Evolutionary conservation across 2,329 filamentous ascomycete genomes (phyloP).

Genomic region (Cytospora piceicola): DNA sequence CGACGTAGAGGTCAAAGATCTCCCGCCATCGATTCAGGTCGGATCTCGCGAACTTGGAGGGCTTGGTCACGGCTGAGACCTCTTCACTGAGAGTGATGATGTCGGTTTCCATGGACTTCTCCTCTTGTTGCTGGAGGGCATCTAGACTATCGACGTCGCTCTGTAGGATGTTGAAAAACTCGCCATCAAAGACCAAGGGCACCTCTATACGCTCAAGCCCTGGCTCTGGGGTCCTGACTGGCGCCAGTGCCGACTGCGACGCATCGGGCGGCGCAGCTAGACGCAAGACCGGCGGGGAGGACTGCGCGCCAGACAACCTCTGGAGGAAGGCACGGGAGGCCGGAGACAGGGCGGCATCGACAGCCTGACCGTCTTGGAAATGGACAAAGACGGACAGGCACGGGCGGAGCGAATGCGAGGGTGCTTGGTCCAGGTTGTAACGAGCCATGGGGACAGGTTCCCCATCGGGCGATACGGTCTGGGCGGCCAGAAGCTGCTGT

Average conservation of each 20-base stretch:
- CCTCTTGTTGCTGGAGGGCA: constrained; percentile 67
- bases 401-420: constrained; percentile 55
- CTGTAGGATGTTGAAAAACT: constrained; percentile 80
- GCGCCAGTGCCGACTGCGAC: neutral
- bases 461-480: constrained; percentile 49
- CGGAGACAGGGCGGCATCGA: constrained; percentile 70
- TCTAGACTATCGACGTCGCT: constrained; percentile 72
- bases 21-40: constrained; percentile 78
- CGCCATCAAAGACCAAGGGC: constrained; percentile 73
- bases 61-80: constrained; percentile 67
- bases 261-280: neutral
- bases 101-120: constrained; percentile 63
- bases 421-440: constrained; percentile 59
- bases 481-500: constrained; percentile 62
- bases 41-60: constrained; percentile 62
- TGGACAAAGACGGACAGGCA: constrained; percentile 73
- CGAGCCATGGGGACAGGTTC: constrained; percentile 41
- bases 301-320: constrained; percentile 56
- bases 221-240: constrained; percentile 13
- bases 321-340: constrained; percentile 67
- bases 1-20: constrained; percentile 80
- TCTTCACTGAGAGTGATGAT: constrained; percentile 68
- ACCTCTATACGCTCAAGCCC: constrained; percentile 63
- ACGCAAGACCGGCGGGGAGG: constrained; percentile 11
- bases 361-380: constrained; percentile 65